A percentile compares a stretch with the other conserved stretches of the same genome.
These are phyloP conservation scores for Eucalyptus melliodora DNA, from an alignment of 345 rosid species.

Conservation along the genomic window DNA sequence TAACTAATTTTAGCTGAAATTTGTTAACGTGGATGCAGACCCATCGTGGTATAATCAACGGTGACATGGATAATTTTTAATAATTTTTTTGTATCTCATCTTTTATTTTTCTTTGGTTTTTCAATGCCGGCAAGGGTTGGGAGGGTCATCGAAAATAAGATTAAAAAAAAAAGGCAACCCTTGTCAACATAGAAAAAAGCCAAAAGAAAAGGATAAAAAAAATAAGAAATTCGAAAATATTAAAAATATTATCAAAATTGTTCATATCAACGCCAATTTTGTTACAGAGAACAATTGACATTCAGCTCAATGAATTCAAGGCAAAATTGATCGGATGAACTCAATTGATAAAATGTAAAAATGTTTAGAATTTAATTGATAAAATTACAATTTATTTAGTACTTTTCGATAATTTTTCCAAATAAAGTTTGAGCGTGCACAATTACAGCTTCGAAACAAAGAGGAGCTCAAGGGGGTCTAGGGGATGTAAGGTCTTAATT, in stretches of 20 bases:
- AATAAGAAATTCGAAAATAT: too few species aligned
- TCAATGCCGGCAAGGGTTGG: too few species aligned
- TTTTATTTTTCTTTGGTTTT: too few species aligned
- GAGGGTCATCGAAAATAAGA: too few species aligned
- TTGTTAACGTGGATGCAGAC: fast-evolving
- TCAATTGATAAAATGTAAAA: fast-evolving
- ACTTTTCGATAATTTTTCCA: fast-evolving
- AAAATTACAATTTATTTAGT: too few species aligned
- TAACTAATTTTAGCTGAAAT: not conserved
- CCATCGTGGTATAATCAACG: fast-evolving
- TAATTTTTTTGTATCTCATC: not conserved
- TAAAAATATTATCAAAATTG: too few species aligned
- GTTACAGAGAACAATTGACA: fast-evolving
- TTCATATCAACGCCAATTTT: too few species aligned
- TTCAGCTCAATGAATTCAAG: fast-evolving
- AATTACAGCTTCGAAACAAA: not conserved
- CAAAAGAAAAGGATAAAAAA: too few species aligned
- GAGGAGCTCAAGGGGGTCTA: not conserved
- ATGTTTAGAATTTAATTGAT: fast-evolving
- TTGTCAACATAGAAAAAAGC: too few species aligned
- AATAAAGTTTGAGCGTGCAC: not conserved
- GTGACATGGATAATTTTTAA: fast-evolving
- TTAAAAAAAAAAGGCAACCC: too few species aligned
- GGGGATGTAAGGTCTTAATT: not conserved
- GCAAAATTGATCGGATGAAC: fast-evolving